Evolutionary conservation across 2,329 filamentous ascomycete species (phyloP), one percentile per base, ranked within the genome.

Genomic region (Thielaviopsis euricoi): DNA sequence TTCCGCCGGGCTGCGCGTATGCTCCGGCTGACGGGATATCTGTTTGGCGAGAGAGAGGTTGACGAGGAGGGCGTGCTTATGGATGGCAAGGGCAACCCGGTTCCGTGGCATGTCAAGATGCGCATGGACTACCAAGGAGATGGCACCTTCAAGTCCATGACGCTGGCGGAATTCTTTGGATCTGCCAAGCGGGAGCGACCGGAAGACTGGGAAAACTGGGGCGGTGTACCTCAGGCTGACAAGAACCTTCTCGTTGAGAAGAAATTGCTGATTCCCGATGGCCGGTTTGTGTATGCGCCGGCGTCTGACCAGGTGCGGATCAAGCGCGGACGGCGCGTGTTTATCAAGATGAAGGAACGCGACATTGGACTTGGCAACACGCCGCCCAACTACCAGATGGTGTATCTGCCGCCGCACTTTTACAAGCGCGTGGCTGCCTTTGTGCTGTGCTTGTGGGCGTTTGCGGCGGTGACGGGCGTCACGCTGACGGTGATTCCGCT

Each of bases 221-320:
- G n/a, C 10, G 29, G 12, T 2, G 7, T 10, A 10, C 29, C 12
- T 6, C 5, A 70, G 43, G 62, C 63, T 1, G 72, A 65, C 61
- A 82, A 77, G 68, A 67, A 61, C 2, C 59, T 64, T 0, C 73
- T 82, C 0, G 73, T 80, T n/a, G 63, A 66, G 0, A 69, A 75
- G 0, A 69, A 73, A 1, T 75, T 81, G 60, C 69, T 95, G 59
- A 67, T 82, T 17, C 78, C 79, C 2, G 82, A 91, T 64, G 93
- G 93, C 5, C 81, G 78, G 59, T 97, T 90, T 67, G 91, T 96
- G 23, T 83, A 89, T 52, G 88, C 89, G n/a, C 93, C 93, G 12
- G 90, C 89, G 19, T 95, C 89, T 1, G 93, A 98, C 68, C 89
- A 95, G 67, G 87, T 96, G 63, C 89, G 94, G 66, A 90, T 97